Percentiles rank a stretch among this genome's conserved stretches.
phyloP scores from a whole-genome alignment of 352 stramenopile genomes.

The Phytophthora sp. region DNA sequence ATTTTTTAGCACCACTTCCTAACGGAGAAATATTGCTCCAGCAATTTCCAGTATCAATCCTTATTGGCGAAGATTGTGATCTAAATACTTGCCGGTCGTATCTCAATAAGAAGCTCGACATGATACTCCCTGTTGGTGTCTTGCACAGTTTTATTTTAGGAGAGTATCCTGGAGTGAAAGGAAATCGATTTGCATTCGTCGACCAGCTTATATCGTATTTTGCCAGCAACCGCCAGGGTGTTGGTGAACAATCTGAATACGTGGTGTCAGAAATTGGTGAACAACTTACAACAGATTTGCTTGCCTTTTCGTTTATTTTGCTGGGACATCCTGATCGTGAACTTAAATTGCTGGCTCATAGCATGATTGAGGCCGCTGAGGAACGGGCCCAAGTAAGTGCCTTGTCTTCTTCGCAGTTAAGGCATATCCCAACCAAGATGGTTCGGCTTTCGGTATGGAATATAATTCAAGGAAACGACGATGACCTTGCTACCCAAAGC shows the following conservation, averaged over 20 bases:
- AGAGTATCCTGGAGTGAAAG: conserved; percentile 2
- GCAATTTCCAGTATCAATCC: conserved; percentile 41
- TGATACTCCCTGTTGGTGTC: conserved; percentile 52
- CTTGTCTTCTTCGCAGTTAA: conserved; percentile 61
- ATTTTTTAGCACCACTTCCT: conserved; percentile 17
- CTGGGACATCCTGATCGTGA: conserved; percentile 25
- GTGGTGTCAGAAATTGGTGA: conserved; percentile 37
- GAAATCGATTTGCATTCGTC: conserved; percentile 41
- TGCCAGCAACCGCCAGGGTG: conserved; percentile 2
- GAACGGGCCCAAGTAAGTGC: conserved; percentile 42
- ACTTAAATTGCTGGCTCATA: conserved; percentile 44
- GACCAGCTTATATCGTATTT: conserved; percentile 36
- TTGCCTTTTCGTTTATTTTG: conserved; percentile 74
- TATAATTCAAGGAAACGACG: conserved; percentile 36
- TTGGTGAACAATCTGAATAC: neutral
- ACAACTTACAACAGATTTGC: conserved; percentile 73
- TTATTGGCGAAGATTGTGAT: conserved; percentile 32
- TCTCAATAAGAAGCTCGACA: conserved; percentile 51
- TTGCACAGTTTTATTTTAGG: conserved; percentile 47
- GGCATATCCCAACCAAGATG: conserved; percentile 74
- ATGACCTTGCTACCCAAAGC: conserved; percentile 29
- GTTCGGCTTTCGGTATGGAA: conserved; percentile 65
- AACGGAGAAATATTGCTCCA: conserved; percentile 33
- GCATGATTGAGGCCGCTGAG: conserved; percentile 58
- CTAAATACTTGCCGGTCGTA: conserved; percentile 7